A percentile compares a stretch with the other conserved stretches of the same genome.
Evolutionary conservation across 2,329 filamentous ascomycete species (phyloP).

Genomic region (Annulohypoxylon truncatum): DNA sequence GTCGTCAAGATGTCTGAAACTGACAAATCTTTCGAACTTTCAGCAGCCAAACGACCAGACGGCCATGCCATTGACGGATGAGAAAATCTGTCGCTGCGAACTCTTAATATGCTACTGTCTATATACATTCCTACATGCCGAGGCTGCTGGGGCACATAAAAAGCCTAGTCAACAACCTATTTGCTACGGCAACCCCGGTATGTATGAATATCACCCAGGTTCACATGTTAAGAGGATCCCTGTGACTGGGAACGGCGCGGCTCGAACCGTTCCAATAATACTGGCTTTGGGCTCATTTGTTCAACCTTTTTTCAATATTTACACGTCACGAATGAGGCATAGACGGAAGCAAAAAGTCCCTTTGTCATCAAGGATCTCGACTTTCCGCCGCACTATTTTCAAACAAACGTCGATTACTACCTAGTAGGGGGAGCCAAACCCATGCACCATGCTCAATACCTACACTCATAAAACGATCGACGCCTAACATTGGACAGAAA

Average conservation of each 20-base stretch:
- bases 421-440: background rate
- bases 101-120: background rate
- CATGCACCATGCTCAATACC: background rate
- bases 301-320: background rate
- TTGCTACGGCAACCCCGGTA: background rate
- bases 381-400: background rate
- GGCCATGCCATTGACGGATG: background rate
- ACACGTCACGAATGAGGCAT: background rate
- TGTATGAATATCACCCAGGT: background rate
- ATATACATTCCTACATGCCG: no score
- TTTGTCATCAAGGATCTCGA: background rate
- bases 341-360: background rate
- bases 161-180: background rate
- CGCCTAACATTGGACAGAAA: conserved; percentile 3
- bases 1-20: background rate
- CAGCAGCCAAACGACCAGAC: background rate
- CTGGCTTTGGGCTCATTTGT: background rate
- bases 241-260: conserved; percentile 8
- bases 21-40: background rate
- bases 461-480: conserved; percentile 6
- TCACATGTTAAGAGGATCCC: background rate
- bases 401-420: background rate
- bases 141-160: no score
- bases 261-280: conserved; percentile 18
- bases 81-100: background rate